Evolutionary conservation across 108 stramenopile species (phyloP).

Genomic region (Cyclotella kingstonii): DNA sequence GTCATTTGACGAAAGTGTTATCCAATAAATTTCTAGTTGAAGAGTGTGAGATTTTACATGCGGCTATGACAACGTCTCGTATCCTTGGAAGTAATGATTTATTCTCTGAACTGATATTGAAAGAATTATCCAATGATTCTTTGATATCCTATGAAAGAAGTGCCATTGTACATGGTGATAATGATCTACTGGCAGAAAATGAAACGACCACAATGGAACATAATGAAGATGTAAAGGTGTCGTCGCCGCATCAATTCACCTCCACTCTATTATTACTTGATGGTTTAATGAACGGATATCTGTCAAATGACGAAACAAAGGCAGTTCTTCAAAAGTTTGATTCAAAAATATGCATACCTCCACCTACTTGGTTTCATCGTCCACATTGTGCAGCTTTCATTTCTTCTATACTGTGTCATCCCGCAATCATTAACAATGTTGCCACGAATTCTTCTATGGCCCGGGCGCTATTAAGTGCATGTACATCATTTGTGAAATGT

Average conservation of each 20-base stretch:
- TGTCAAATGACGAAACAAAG: slow-evolving; percentile 11
- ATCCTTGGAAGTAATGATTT: slow-evolving; percentile 24
- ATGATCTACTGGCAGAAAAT: neutral
- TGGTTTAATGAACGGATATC: slow-evolving; percentile 33
- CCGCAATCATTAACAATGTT: slow-evolving; percentile 10
- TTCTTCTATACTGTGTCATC: slow-evolving; percentile 5
- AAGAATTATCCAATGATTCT: neutral
- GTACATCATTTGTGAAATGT: slow-evolving; percentile 22
- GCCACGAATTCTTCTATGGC: slow-evolving; percentile 20
- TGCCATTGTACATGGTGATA: neutral
- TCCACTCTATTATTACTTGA: slow-evolving; percentile 32
- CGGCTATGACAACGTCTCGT: slow-evolving; percentile 21
- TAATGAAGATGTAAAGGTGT: too few species aligned
- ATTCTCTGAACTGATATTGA: slow-evolving; percentile 8
- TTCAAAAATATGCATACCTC: slow-evolving; percentile 6
- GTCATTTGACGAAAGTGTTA: slow-evolving; percentile 4
- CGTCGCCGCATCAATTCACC: slow-evolving; percentile 28
- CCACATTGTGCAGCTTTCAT: slow-evolving; percentile 6
- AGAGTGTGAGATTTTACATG: slow-evolving; percentile 35
- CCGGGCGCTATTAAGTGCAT: slow-evolving; percentile 33
- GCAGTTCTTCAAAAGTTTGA: slow-evolving; percentile 14
- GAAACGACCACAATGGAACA: neutral
- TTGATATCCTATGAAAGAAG: neutral
- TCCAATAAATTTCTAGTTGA: slow-evolving; percentile 31
- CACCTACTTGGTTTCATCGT: slow-evolving; percentile 24